Base-by-base conservation (phyloP, 768 basidiomycete genomes). In the Suillus occidentalis region DNA sequence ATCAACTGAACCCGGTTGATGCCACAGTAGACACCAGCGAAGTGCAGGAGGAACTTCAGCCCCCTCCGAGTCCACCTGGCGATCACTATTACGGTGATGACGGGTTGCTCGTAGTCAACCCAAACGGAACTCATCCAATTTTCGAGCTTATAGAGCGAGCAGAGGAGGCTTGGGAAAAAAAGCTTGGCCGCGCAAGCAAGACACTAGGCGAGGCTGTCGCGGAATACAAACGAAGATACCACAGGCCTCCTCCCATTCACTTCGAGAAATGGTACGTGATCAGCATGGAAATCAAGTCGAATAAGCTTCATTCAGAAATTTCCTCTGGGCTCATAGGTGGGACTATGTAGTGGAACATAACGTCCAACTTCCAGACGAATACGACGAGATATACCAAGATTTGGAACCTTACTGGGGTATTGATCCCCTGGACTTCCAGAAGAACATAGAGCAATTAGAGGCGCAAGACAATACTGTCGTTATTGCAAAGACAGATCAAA, bases 281-380 rank as follows among this genome's bases (percentile, higher is more conserved):
- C 25, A 36, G 18, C 7, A 18, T 31, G 4, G 5, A 25, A 25
- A 14, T 13, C 31, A 34, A 10, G 1, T 28, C 28, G 2, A 34
- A 25, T 45, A 13, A 34, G 18, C 18, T 42, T 45, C 12, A 47
- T 6, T 34, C 9, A 4, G 6, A 36, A 18, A 60, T 10, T n/a
- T 16, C 6, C 13, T n/a, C 42, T 36, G 43, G 25, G 1, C 20
- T 34, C 28, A 18, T 18, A 76, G 81, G 81, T 83, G 81, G 82
- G 66, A 74, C 25, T 84, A 80, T 63, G 78, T 79, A 7, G 71
- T 74, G n/a, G 67, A 68, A 59, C 67, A 84, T 65, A 66, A 75
- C 36, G 75, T 83, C 2, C 78, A 75, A 50, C 73, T 83, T 1
- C 79, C 77, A 18, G 83, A 83, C 65, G 82, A 83, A 62, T 83